Conservation (phyloP, 768 basidiomycete genomes). For the Dioszegia hungarica region DNA sequence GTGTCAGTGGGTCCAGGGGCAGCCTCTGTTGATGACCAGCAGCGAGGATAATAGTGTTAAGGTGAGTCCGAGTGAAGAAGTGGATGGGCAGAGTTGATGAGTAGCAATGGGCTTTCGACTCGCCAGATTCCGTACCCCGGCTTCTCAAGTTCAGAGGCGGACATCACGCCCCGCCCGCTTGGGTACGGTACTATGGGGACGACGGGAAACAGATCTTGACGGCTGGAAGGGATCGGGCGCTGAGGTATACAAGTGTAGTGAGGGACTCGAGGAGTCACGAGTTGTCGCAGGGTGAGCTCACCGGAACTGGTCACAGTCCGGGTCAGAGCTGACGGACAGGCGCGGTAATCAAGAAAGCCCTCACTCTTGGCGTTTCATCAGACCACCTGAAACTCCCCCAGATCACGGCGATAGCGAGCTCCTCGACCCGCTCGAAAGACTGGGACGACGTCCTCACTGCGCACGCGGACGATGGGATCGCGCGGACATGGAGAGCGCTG, state of each 20-base stretch:
- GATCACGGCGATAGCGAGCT: conserved; percentile 71
- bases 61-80: conserved; percentile 52
- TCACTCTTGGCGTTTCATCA: conserved; percentile 68
- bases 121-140: conserved; percentile 76
- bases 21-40: conserved; percentile 81
- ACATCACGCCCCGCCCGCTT: conserved; percentile 81
- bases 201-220: conserved; percentile 93
- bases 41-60: conserved; percentile 95
- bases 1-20: conserved; percentile 87
- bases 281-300: conserved; percentile 72
- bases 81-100: not conserved
- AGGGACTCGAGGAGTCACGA: conserved; percentile 93
- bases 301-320: not conserved
- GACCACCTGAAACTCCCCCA: conserved; percentile 79
- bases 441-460: conserved; percentile 97
- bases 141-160: conserved; percentile 88
- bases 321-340: conserved; percentile 54
- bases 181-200: conserved; percentile 92
- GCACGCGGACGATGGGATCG: conserved; percentile 74
- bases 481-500: conserved; percentile 80
- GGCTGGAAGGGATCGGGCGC: conserved; percentile 72
- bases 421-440: conserved; percentile 76
- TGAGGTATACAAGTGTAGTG: conserved; percentile 87
- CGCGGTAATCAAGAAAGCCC: conserved; percentile 75
- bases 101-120: conserved; percentile 98